Percentiles rank a stretch among this genome's conserved stretches.
These are phyloP conservation scores for Phytophthora megakarya DNA, from an alignment of 352 stramenopile species.

Conservation along the genomic window DNA sequence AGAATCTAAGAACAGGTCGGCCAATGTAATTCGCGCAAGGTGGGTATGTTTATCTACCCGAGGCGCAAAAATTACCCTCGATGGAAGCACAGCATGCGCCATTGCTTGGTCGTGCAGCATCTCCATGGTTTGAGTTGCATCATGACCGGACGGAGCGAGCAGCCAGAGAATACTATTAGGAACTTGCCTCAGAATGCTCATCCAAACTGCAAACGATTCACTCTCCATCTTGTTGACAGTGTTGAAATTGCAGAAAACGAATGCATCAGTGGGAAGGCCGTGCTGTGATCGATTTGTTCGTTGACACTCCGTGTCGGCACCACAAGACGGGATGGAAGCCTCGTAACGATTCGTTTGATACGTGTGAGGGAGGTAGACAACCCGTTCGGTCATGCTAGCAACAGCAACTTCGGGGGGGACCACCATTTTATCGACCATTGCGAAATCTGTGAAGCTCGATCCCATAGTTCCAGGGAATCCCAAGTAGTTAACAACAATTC, in stretches of 20 bases:
- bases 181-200: slow-evolving; percentile 86
- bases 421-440: slow-evolving; percentile 72
- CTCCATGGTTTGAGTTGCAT: slow-evolving; percentile 23
- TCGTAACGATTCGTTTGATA: slow-evolving; percentile 94
- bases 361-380: slow-evolving; percentile 88
- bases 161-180: slow-evolving; percentile 89
- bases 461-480: slow-evolving; percentile 92
- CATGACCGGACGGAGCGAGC: slow-evolving; percentile 42
- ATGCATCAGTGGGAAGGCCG: slow-evolving; percentile 31
- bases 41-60: slow-evolving; percentile 71
- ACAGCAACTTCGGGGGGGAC: slow-evolving; percentile 57
- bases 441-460: slow-evolving; percentile 72
- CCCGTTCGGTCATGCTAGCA: slow-evolving; percentile 69
- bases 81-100: slow-evolving; percentile 59
- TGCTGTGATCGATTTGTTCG: slow-evolving; percentile 28
- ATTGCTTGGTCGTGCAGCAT: slow-evolving; percentile 60
- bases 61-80: slow-evolving; percentile 75
- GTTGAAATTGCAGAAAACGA: slow-evolving; percentile 94
- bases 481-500: slow-evolving; percentile 89
- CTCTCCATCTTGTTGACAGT: slow-evolving; percentile 95
- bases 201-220: slow-evolving; percentile 87
- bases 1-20: slow-evolving; percentile 95
- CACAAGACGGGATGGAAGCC: slow-evolving; percentile 39
- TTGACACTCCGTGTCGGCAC: slow-evolving; percentile 20
- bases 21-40: slow-evolving; percentile 72